A percentile compares a stretch with the other conserved stretches of the same genome.
Conservation (phyloP, 129 eudicot genomes). For the Heracleum sosnowskyi region DNA sequence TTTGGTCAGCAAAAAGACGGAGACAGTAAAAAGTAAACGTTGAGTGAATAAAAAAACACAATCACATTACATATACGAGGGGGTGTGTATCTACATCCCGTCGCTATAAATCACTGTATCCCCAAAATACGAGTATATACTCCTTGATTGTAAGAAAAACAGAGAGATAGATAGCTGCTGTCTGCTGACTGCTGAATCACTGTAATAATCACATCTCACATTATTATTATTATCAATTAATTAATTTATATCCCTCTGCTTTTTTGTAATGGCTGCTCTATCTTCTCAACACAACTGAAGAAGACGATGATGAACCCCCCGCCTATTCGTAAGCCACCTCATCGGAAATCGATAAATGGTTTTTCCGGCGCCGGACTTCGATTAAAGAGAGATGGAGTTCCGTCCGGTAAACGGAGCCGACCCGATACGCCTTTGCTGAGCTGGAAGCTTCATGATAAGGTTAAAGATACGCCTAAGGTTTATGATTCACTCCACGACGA, state of each 20-base stretch:
- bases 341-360: constrained; percentile 23
- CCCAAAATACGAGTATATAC: not conserved
- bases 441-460: constrained; percentile 54
- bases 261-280: not conserved
- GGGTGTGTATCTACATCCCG: constrained; percentile 13
- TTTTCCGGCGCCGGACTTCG: constrained; percentile 39
- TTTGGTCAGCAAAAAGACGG: too few species aligned
- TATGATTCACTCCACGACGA: constrained; percentile 7
- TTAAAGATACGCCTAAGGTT: constrained; percentile 12
- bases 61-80: not conserved
- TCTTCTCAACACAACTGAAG: constrained; percentile 27
- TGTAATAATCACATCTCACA: not conserved
- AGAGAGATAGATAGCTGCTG: constrained; percentile 17
- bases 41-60: constrained; percentile 22
- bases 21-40: too few species aligned
- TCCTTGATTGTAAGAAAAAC: not conserved
- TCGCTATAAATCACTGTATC: constrained; percentile 9
- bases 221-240: not conserved
- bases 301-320: constrained; percentile 38
- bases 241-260: not conserved
- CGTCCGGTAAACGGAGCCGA: constrained; percentile 40
- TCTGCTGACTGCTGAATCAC: too few species aligned
- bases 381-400: constrained; percentile 37
- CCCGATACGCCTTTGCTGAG: constrained; percentile 57
- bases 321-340: constrained; percentile 30